phyloP scores from a whole-genome alignment of 1,284 basidiomycete species.

The Boletus chippewaensis region DNA sequence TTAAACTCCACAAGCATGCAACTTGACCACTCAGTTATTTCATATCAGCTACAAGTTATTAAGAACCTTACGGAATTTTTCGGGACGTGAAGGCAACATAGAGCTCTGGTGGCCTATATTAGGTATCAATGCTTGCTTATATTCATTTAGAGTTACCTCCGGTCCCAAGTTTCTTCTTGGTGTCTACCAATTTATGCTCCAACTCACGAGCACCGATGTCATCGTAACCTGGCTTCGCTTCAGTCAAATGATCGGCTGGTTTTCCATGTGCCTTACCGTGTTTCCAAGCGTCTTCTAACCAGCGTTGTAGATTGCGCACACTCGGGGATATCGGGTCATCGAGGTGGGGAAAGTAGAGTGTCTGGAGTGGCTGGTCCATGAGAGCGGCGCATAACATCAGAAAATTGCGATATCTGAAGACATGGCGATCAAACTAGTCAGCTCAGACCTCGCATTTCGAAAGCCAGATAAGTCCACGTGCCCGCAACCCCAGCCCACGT shows the following conservation, averaged over 20 bases:
- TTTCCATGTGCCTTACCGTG: slow-evolving; percentile 38
- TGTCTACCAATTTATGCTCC: slow-evolving; percentile 50
- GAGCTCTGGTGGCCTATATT: slow-evolving; percentile 8
- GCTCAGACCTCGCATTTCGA: background rate
- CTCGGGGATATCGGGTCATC: slow-evolving; percentile 54
- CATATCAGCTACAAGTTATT: background rate
- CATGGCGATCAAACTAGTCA: background rate
- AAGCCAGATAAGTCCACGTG: slow-evolving; percentile 28
- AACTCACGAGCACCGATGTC: slow-evolving; percentile 57
- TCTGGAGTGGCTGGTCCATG: slow-evolving; percentile 55
- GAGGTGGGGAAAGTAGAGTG: slow-evolving; percentile 54
- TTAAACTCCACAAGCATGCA: slow-evolving; percentile 61
- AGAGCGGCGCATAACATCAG: slow-evolving; percentile 74
- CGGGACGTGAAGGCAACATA: slow-evolving; percentile 65
- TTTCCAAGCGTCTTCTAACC: slow-evolving; percentile 78
- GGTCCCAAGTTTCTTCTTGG: slow-evolving; percentile 75
- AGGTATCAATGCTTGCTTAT: background rate
- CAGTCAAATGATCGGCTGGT: background rate
- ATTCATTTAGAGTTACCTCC: slow-evolving; percentile 42
- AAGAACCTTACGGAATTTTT: slow-evolving; percentile 63
- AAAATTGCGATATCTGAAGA: slow-evolving; percentile 78
- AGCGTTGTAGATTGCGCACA: slow-evolving; percentile 64
- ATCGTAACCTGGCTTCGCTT: slow-evolving; percentile 57
- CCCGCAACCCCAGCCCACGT: slow-evolving; percentile 71
- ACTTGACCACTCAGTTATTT: slow-evolving; percentile 32